A percentile compares a stretch with the other conserved stretches of the same genome.
Evolutionary conservation across 805 yeast species (phyloP).

Genomic region (Lipomyces orientalis): DNA sequence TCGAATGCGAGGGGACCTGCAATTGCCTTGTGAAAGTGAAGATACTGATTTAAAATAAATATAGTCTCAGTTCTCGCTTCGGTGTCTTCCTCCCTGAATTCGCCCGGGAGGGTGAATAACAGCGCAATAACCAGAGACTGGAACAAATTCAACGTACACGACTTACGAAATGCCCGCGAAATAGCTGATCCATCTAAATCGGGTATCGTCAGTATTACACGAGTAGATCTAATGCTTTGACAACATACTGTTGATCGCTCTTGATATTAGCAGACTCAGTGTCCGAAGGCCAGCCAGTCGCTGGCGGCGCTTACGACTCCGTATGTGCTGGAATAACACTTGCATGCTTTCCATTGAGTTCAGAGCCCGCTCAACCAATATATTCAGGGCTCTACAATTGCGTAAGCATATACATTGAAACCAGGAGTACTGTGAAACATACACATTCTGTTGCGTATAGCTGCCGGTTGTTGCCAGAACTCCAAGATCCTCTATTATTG

Average conservation of each 20-base stretch:
- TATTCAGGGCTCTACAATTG: background rate
- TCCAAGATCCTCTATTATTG: background rate
- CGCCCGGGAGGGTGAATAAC: slow-evolving; percentile 9
- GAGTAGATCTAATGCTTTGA: background rate
- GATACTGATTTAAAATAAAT: slow-evolving; percentile 9
- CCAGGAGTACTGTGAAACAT: background rate
- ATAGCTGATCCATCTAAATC: background rate
- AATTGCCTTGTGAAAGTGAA: slow-evolving; percentile 8
- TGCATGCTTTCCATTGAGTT: slow-evolving; percentile 1
- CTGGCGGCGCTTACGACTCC: background rate
- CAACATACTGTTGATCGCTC: background rate
- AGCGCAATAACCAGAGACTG: slow-evolving; percentile 9
- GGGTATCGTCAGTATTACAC: background rate
- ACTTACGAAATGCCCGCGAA: background rate
- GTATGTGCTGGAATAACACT: background rate
- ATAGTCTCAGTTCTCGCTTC: slow-evolving; percentile 16
- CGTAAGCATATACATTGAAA: background rate
- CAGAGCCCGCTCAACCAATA: slow-evolving; percentile 5
- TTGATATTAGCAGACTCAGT: slow-evolving; percentile 9
- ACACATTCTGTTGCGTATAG: slow-evolving; percentile 1
- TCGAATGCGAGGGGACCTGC: background rate
- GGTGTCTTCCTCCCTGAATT: slow-evolving; percentile 9
- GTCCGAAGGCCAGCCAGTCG: slow-evolving; percentile 13
- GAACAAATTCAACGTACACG: slow-evolving; percentile 14
- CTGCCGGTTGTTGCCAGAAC: background rate